phyloP scores from a whole-genome alignment of 495 filamentous ascomycete species.

The Lepraria neglecta region DNA sequence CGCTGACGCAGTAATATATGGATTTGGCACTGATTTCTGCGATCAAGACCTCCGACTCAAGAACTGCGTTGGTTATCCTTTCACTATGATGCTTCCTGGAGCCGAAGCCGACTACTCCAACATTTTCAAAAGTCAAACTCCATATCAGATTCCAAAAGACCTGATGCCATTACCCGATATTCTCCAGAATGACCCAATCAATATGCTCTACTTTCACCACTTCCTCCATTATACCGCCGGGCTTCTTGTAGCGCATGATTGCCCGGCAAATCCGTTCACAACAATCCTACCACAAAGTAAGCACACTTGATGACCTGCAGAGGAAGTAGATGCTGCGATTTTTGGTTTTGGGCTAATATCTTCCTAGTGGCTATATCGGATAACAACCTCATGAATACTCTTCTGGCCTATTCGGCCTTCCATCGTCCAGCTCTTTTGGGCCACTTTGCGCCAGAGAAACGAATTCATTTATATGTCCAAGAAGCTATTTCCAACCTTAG shows the following conservation, averaged over 20 bases:
- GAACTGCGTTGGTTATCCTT: too few relatives aligned
- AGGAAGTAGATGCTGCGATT: too few relatives aligned
- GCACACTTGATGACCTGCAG: too few relatives aligned
- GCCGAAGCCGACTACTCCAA: too few relatives aligned
- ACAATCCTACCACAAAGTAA: slow-evolving; percentile 61
- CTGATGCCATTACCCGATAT: slow-evolving; percentile 60
- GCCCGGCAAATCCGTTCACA: slow-evolving; percentile 63
- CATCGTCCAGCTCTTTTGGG: neutral
- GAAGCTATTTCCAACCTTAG: neutral
- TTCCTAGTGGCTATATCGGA: neutral
- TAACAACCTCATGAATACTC: slow-evolving; percentile 1
- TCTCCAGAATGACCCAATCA: slow-evolving; percentile 67
- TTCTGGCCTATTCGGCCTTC: neutral
- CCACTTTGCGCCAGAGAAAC: neutral
- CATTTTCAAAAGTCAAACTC: too few relatives aligned
- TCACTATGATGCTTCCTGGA: too few relatives aligned
- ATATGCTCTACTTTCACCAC: slow-evolving; percentile 67
- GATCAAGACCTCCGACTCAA: too few relatives aligned
- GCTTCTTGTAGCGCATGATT: slow-evolving; percentile 68
- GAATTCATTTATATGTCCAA: neutral
- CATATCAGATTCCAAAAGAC: slow-evolving; percentile 47
- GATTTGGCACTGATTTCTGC: too few relatives aligned
- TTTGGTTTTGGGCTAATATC: too few relatives aligned
- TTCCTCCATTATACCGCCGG: slow-evolving; percentile 72
- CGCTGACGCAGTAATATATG: too few relatives aligned